Base-by-base conservation (phyloP, 495 filamentous ascomycete genomes). In the Aspergillus baeticus region DNA sequence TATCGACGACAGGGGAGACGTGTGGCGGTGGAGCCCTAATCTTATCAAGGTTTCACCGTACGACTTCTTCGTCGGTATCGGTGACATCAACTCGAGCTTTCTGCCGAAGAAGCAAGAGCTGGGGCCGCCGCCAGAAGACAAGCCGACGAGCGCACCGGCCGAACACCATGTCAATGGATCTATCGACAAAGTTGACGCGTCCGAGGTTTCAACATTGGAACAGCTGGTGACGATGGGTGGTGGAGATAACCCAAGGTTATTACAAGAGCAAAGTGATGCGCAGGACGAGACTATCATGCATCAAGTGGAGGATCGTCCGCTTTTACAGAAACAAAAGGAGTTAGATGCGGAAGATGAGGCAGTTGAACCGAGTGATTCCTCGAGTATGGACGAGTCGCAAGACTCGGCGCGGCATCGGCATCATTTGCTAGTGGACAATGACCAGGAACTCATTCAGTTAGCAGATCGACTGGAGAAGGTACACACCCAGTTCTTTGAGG, bases 71-170 rank as follows among this genome's bases (percentile, higher is more conserved):
- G 88, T 93, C 26, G 95, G 95, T 21, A 97, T 96, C 63, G 94
- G 94, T 43, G 94, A 99, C 70, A 99, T 99, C 77, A 99, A 99
- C 75, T 95, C 94, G 2, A 96, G 89, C 62, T 98, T 98, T 69
- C 69, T 99, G 50, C 95, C 94, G 0, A 94, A 96, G 67, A 85
- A 89, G 46, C 85, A 90, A 60, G 92, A 92, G 47, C 70, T 92
- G 20, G 81, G 73, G 33, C 59, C 72, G 10, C 23, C 52, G 33
- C 29, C 56, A 5, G 62, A 63, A 11, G 58, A 63, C 22, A 65
- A 68, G 34, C 26, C 58, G 18, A 15, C 51, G 7, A 57, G 62
- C 11, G 64, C 63, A 10, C 55, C 68, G 37, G 50, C 57, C 7
- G 69, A 75, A 52, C 62, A 73, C 17, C 71, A 77, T 49, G 69